Conservation (phyloP, 805 yeast species). For the Spathaspora arborariae region DNA sequence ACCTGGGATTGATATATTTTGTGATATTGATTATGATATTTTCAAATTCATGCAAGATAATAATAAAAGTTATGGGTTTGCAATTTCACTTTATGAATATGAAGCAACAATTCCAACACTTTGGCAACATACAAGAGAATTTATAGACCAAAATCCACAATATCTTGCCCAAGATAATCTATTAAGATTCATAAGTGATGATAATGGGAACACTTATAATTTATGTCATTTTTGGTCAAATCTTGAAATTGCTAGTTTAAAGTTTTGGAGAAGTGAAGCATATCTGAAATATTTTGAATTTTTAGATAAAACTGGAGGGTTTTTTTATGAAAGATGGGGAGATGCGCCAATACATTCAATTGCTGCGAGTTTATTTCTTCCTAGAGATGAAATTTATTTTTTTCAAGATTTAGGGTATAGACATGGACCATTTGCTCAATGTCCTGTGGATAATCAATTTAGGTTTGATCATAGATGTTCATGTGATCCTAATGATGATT, state of each 20-base stretch:
- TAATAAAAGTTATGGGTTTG: constrained; percentile 81
- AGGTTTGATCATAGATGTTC: constrained; percentile 61
- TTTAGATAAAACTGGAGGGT: constrained; percentile 83
- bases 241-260: constrained; percentile 74
- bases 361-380: constrained; percentile 76
- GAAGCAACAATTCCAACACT: constrained; percentile 80
- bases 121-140: constrained; percentile 74
- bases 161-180: constrained; percentile 60
- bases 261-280: constrained; percentile 71
- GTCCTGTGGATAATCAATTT: constrained; percentile 63
- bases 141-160: constrained; percentile 57
- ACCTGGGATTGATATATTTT: constrained; percentile 74
- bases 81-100: constrained; percentile 79
- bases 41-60: constrained; percentile 75
- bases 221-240: constrained; percentile 91
- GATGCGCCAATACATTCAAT: constrained; percentile 91
- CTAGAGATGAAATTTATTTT: constrained; percentile 66
- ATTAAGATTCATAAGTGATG: constrained; percentile 67
- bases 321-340: constrained; percentile 92
- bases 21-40: constrained; percentile 86
- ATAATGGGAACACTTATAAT: constrained; percentile 66
- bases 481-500: constrained; percentile 71
- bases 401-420: constrained; percentile 82
- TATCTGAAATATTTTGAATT: constrained; percentile 67
- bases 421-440: constrained; percentile 76